These are phyloP conservation scores for Clarireedia paspali DNA, from an alignment of 2,329 filamentous ascomycete species.

Conservation along the genomic window DNA sequence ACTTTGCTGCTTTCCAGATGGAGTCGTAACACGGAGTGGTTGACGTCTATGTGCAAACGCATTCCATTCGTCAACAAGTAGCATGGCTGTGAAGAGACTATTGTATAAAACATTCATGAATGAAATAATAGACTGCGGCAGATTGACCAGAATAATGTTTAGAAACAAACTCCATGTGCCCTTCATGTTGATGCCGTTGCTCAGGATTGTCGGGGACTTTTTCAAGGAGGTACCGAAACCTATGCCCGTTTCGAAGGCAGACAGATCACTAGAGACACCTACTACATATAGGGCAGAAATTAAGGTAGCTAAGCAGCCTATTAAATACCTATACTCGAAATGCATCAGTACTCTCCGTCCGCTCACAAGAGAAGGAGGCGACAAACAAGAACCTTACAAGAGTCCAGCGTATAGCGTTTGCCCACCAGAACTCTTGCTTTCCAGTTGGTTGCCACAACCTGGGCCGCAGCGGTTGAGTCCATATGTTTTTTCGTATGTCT, in stretches of 20 bases:
- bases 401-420: neutral
- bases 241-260: neutral
- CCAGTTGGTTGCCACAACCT: slow-evolving; percentile 8
- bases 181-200: slow-evolving; percentile 5
- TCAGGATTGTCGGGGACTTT: neutral
- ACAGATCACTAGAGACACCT: neutral
- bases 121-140: slow-evolving; percentile 29
- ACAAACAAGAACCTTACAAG: neutral
- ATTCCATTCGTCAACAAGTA: slow-evolving; percentile 17
- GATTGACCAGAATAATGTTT: slow-evolving; percentile 26
- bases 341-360: too few species aligned
- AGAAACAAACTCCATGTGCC: slow-evolving; percentile 8
- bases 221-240: neutral
- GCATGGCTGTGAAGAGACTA: slow-evolving; percentile 22
- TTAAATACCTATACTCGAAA: too few species aligned
- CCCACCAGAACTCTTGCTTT: neutral
- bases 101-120: slow-evolving; percentile 29
- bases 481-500: slow-evolving; percentile 13
- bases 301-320: too few species aligned
- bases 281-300: too few species aligned
- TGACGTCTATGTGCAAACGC: slow-evolving; percentile 27
- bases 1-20: slow-evolving; percentile 26
- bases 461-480: slow-evolving; percentile 9
- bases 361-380: neutral
- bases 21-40: slow-evolving; percentile 29